A percentile compares a stretch with the other conserved stretches of the same genome.
Conservation (phyloP, 2,329 filamentous ascomycete genomes). For the Aspergillus quadrilineatus region DNA sequence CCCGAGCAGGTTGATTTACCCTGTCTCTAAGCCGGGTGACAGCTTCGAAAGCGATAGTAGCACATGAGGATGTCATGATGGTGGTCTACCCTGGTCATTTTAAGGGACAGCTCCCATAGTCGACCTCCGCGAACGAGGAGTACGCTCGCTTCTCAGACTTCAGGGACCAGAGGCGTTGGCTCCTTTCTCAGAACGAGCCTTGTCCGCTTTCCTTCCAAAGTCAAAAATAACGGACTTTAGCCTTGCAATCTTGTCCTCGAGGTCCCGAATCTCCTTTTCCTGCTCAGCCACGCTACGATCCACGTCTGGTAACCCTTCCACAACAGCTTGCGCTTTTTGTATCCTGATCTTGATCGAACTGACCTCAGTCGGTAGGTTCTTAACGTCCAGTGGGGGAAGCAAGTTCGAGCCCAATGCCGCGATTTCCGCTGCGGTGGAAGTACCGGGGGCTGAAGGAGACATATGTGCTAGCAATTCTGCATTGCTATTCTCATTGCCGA, state of each 20-base stretch:
- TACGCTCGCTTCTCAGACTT: background rate
- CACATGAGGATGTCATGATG: background rate
- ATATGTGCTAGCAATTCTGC: slow-evolving; percentile 27
- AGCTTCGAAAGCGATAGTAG: background rate
- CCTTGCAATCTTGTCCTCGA: slow-evolving; percentile 41
- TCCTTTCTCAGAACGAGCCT: background rate
- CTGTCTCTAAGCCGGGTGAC: background rate
- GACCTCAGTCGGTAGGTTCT: slow-evolving; percentile 76
- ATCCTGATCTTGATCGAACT: slow-evolving; percentile 80
- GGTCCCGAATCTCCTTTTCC: slow-evolving; percentile 43
- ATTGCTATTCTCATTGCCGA: slow-evolving; percentile 27
- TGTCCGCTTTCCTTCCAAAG: slow-evolving; percentile 38
- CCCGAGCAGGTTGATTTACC: background rate
- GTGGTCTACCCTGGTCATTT: background rate
- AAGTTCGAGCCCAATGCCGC: slow-evolving; percentile 27
- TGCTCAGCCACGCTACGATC: slow-evolving; percentile 46
- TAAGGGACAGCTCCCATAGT: background rate
- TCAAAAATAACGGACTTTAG: slow-evolving; percentile 42
- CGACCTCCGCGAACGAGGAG: background rate
- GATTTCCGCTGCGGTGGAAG: slow-evolving; percentile 23
- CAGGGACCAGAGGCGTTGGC: slow-evolving; percentile 7
- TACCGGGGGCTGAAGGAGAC: slow-evolving; percentile 31
- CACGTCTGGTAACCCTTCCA: slow-evolving; percentile 46
- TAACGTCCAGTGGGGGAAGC: slow-evolving; percentile 58
- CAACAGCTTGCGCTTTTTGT: slow-evolving; percentile 65